Evolutionary conservation across 2,329 filamentous ascomycete species (phyloP).

Genomic region (Ilyonectria mors-panacis): DNA sequence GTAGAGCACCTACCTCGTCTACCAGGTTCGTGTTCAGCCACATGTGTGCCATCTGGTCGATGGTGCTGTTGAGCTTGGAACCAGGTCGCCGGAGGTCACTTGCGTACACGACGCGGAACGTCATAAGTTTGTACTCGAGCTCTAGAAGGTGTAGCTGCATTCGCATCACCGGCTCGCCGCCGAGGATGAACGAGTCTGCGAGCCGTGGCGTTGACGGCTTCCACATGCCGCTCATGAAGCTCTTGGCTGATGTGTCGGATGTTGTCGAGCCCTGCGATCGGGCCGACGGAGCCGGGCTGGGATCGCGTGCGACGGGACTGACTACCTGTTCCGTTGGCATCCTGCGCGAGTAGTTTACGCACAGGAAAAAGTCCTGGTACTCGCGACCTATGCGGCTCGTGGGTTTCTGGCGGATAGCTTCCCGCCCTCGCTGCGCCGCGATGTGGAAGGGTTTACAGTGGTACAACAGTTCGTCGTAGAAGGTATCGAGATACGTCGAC

Average conservation of each 20-base stretch:
- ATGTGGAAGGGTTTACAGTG: conserved; percentile 47
- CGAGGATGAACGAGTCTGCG: background rate
- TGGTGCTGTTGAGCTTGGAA: conserved; percentile 21
- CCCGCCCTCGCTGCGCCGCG: conserved; percentile 48
- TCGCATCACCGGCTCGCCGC: conserved; percentile 17
- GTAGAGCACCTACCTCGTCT: conserved; percentile 28
- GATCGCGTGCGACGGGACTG: conserved; percentile 8
- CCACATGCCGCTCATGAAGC: conserved; percentile 18
- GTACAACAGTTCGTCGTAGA: conserved; percentile 37
- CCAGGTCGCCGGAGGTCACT: conserved; percentile 18
- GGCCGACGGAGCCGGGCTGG: conserved; percentile 26
- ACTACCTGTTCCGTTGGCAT: conserved; percentile 15
- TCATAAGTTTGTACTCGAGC: conserved; percentile 32
- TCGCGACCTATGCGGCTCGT: conserved; percentile 9
- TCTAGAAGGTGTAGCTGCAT: conserved; percentile 31
- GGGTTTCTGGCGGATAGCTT: conserved; percentile 40
- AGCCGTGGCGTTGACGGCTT: conserved; percentile 24
- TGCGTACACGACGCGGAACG: conserved; percentile 26
- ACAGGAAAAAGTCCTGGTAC: conserved; percentile 50
- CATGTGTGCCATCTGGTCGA: conserved; percentile 28
- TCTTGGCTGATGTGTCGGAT: conserved; percentile 16
- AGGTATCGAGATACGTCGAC: conserved; percentile 19
- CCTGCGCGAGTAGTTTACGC: conserved; percentile 49
- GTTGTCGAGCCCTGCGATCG: conserved; percentile 17
- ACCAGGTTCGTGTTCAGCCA: conserved; percentile 30